Conservation (phyloP, 2,329 filamentous ascomycete genomes). For the Fusarium mundagurra region DNA sequence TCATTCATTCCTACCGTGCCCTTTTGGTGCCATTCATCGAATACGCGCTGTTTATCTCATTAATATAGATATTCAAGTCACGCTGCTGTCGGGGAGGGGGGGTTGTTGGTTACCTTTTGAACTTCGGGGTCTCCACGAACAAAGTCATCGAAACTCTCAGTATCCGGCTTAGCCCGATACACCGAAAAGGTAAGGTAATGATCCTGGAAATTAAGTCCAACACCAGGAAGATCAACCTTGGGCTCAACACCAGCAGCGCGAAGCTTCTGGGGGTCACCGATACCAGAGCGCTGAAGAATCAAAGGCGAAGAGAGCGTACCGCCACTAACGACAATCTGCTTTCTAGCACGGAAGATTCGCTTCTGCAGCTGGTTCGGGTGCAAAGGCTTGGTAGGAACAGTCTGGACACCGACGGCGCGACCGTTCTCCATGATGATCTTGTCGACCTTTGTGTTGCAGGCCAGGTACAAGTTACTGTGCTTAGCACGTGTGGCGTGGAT, state of each 20-base stretch:
- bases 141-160: conserved; percentile 85
- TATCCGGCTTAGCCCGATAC: conserved; percentile 77
- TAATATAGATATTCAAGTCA: neutral
- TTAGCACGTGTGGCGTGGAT: conserved; percentile 78
- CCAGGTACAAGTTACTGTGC: conserved; percentile 75
- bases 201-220: conserved; percentile 81
- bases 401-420: conserved; percentile 75
- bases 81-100: rapidly evolving
- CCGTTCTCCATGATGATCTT: conserved; percentile 80
- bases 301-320: conserved; percentile 79
- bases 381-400: conserved; percentile 75
- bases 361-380: conserved; percentile 61
- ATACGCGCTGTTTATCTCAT: conserved; percentile 62
- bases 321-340: conserved; percentile 77
- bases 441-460: conserved; percentile 80
- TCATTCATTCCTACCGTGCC: no score
- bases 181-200: conserved; percentile 78
- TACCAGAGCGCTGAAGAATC: conserved; percentile 79
- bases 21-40: conserved; percentile 83
- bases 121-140: conserved; percentile 76
- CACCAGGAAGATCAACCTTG: conserved; percentile 75
- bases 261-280: conserved; percentile 77
- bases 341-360: conserved; percentile 72
- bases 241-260: conserved; percentile 74
- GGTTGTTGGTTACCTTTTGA: conserved; percentile 63